These are phyloP conservation scores for Ceratobasidium sp. DNA, from an alignment of 1,284 basidiomycete genomes.

Conservation along the genomic window DNA sequence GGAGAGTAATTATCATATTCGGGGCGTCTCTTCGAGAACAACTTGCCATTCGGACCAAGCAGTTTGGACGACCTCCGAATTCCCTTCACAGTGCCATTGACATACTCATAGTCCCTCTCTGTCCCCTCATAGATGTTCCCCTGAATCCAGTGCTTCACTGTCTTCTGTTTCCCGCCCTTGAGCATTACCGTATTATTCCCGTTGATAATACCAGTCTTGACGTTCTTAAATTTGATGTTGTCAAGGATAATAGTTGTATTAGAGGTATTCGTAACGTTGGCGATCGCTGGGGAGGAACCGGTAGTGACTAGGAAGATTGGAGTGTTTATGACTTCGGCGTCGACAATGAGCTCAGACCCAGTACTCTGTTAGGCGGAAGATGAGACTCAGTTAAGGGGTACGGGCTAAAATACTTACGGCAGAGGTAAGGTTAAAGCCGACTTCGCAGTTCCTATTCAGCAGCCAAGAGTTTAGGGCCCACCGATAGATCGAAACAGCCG, in stretches of 20 bases:
- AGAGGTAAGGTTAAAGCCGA: slow-evolving; percentile 66
- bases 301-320: slow-evolving; percentile 61
- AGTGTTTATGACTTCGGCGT: slow-evolving; percentile 64
- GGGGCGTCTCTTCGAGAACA: slow-evolving; percentile 76
- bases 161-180: slow-evolving; percentile 60
- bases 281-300: slow-evolving; percentile 62
- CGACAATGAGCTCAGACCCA: slow-evolving; percentile 71
- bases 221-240: slow-evolving; percentile 51
- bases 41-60: slow-evolving; percentile 68
- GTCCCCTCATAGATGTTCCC: slow-evolving; percentile 70
- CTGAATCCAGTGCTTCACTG: slow-evolving; percentile 76
- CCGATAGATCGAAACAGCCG: slow-evolving; percentile 41
- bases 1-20: slow-evolving; percentile 73
- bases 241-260: slow-evolving; percentile 67
- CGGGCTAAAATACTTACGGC: slow-evolving; percentile 57
- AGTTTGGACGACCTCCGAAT: slow-evolving; percentile 69
- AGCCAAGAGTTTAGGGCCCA: neutral
- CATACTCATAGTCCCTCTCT: slow-evolving; percentile 61
- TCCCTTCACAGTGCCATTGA: slow-evolving; percentile 64
- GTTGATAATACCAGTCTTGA: slow-evolving; percentile 57
- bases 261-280: slow-evolving; percentile 49
- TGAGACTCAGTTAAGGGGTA: neutral
- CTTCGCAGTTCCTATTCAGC: slow-evolving; percentile 27
- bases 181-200: slow-evolving; percentile 65
- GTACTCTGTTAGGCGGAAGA: slow-evolving; percentile 57